phyloP scores from a whole-genome alignment of 2,329 filamentous ascomycete genomes.

The Fusarium bulbicola region DNA sequence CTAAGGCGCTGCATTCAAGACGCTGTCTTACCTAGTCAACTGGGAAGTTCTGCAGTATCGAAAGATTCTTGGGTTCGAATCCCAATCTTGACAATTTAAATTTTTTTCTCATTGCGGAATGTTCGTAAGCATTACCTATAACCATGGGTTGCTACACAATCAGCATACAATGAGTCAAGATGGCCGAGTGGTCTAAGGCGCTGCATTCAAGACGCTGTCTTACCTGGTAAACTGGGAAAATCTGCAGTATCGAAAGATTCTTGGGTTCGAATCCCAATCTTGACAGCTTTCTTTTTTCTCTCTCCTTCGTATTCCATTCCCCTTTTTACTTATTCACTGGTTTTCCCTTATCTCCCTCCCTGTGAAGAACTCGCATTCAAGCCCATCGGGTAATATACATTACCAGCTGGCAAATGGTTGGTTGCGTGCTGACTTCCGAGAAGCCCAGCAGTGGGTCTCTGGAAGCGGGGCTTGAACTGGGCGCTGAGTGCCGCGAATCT shows the following conservation, averaged over 20 bases:
- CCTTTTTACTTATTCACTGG: rapidly evolving
- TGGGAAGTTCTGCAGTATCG: not conserved
- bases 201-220: not conserved
- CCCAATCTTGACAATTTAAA: not conserved
- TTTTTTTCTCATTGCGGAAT: too few relatives aligned
- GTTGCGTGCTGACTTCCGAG: not conserved
- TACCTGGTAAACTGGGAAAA: rapidly evolving
- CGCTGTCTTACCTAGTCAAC: rapidly evolving
- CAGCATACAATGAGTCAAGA: not conserved
- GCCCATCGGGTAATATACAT: not conserved
- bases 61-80: constrained; percentile 19
- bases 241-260: constrained; percentile 6
- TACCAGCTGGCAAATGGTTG: not conserved
- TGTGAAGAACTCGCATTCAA: too few relatives aligned
- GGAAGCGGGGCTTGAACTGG: constrained; percentile 15
- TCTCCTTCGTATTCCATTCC: rapidly evolving
- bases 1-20: constrained; percentile 5
- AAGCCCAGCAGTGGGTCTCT: not conserved
- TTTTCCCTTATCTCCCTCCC: not conserved
- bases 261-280: constrained; percentile 19
- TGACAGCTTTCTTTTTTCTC: rapidly evolving
- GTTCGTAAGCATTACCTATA: too few relatives aligned
- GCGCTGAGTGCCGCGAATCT: constrained; percentile 28
- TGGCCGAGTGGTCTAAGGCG: constrained; percentile 5
- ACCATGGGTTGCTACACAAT: too few relatives aligned